These are phyloP conservation scores for Cutaneotrichosporon arboriforme DNA, from an alignment of 1,284 basidiomycete species.

Conservation along the genomic window DNA sequence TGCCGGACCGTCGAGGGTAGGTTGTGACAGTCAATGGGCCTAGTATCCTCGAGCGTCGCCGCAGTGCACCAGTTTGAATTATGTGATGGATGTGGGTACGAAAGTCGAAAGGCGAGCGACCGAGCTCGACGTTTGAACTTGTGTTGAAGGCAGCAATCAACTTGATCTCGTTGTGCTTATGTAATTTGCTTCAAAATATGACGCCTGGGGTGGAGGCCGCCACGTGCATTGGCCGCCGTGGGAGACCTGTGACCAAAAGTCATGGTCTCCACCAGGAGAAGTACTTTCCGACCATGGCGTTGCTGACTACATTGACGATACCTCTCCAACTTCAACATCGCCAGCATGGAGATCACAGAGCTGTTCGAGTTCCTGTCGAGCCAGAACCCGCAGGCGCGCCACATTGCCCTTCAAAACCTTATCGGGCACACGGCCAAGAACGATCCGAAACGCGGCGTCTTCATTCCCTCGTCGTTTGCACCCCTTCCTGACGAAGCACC, in stretches of 20 bases:
- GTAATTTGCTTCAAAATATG: no score
- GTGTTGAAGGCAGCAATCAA: no score
- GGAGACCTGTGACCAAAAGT: slow-evolving; percentile 13
- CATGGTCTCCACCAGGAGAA: neutral
- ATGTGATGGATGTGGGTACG: no score
- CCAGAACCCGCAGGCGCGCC: slow-evolving; percentile 77
- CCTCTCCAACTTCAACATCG: neutral
- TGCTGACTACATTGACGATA: no score
- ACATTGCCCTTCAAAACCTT: slow-evolving; percentile 77
- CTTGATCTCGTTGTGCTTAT: no score
- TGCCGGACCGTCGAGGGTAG: no score
- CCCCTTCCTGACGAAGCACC: slow-evolving; percentile 29
- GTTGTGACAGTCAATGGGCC: no score
- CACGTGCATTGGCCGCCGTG: slow-evolving; percentile 18
- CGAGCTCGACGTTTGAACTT: no score
- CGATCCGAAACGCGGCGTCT: slow-evolving; percentile 66
- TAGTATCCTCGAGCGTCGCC: no score
- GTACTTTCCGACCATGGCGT: neutral
- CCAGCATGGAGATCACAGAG: slow-evolving; percentile 52
- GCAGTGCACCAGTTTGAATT: no score
- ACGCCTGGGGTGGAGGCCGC: no score
- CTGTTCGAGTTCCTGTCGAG: slow-evolving; percentile 81
- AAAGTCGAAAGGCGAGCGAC: no score
- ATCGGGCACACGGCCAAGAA: slow-evolving; percentile 70
- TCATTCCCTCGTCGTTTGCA: slow-evolving; percentile 55